Evolutionary conservation across 345 rosid genomes (phyloP), one percentile per base, ranked within the genome.

Genomic region (Mallotus nudiflorus): DNA sequence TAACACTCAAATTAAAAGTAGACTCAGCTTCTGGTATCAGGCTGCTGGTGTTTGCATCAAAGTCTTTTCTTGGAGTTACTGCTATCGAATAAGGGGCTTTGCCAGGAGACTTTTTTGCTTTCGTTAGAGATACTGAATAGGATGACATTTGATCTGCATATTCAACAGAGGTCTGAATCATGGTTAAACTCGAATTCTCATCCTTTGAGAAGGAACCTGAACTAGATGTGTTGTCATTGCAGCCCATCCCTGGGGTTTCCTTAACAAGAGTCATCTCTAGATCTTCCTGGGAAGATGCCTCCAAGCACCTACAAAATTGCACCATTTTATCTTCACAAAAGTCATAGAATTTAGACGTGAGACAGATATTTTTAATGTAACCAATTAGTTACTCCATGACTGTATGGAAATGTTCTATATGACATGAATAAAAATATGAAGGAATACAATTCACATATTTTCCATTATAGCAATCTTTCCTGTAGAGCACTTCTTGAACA

Each of bases 1-100:
- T 89, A 72, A 80, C 91, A 70, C 98, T 94, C 37, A 39, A 57
- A 80, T 80, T 80, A 68, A 75, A 67, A 77, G 91, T 70, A 54
- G 85, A 83, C 62, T 89, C 94, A 63, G 48, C 72, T 78, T 85
- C 91, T 53, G 74, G 70, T 62, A 62, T 76, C 78, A 68, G 18
- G 73, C 75, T 76, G 81, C 62, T 16, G 69, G 66, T 73, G 62
- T 70, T 73, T 19, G 66, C 73, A 55, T 69, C 29, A 39, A 68
- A 70, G 69, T 84, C 75, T 69, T 80, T 85, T 57, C 74, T 78
- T 4, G 93, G 89, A 74, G 85, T 89, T 67, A 78, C 75, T 59
- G 58, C 46, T 72, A 31, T 52, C 3, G 83, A 78, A 35, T 78
- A 69, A 54, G 77, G 81, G 29, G 74, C 57, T 50, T 67, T 70